A percentile compares a stretch with the other conserved stretches of the same genome.
These are phyloP conservation scores for Fusarium anguioides DNA, from an alignment of 2,329 filamentous ascomycete genomes.

Conservation along the genomic window DNA sequence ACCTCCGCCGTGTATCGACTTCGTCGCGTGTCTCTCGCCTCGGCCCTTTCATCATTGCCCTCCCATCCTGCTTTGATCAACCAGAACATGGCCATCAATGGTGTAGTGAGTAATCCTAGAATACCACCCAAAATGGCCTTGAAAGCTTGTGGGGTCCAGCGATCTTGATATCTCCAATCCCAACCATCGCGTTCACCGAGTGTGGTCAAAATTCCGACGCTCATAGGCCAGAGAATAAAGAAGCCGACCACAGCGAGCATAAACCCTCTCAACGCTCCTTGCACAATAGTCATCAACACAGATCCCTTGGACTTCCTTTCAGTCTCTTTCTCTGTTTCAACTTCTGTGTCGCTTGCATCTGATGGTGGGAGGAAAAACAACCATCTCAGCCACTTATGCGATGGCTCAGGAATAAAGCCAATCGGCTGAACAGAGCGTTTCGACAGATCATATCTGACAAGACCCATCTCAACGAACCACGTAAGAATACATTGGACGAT, in stretches of 20 bases:
- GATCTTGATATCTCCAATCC: slow-evolving; percentile 57
- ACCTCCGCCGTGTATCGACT: background rate
- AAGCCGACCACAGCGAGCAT: slow-evolving; percentile 52
- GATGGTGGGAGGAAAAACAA: slow-evolving; percentile 40
- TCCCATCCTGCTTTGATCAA: slow-evolving; percentile 61
- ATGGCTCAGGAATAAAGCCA: slow-evolving; percentile 56
- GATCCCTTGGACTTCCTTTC: background rate
- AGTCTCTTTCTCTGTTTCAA: background rate
- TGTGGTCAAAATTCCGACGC: slow-evolving; percentile 56
- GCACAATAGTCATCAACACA: slow-evolving; percentile 40
- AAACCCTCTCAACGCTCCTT: slow-evolving; percentile 45
- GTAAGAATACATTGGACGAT: slow-evolving; percentile 63
- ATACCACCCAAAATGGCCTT: slow-evolving; percentile 61
- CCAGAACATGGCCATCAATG: slow-evolving; percentile 62
- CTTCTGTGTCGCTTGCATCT: background rate
- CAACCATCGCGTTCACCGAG: slow-evolving; percentile 51
- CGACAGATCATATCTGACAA: slow-evolving; percentile 61
- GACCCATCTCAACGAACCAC: slow-evolving; percentile 60
- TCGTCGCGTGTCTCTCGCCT: slow-evolving; percentile 16
- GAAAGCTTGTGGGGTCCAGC: slow-evolving; percentile 62
- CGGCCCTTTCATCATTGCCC: slow-evolving; percentile 9
- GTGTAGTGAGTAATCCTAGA: slow-evolving; percentile 59
- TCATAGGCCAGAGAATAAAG: slow-evolving; percentile 56
- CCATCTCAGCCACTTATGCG: slow-evolving; percentile 53
- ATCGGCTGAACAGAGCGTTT: slow-evolving; percentile 59